phyloP scores from a whole-genome alignment of 352 stramenopile genomes.

The Phytophthora agathidicida region DNA sequence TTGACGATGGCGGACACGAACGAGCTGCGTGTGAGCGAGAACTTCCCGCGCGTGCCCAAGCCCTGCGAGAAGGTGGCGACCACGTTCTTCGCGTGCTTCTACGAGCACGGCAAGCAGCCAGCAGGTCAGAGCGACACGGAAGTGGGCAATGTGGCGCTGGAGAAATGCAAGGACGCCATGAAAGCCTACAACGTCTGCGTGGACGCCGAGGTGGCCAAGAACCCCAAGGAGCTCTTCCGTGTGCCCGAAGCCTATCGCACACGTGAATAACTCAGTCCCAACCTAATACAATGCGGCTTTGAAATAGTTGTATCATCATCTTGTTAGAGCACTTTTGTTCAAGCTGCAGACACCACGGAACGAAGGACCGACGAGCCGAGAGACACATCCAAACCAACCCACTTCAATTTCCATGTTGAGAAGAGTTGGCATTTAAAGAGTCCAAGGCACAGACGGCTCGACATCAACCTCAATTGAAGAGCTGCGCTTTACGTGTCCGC shows the following conservation, averaged over 20 bases:
- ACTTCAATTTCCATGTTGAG: conserved; percentile 40
- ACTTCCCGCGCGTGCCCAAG: conserved; percentile 81
- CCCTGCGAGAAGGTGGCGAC: conserved; percentile 71
- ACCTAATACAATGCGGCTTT: conserved; percentile 19
- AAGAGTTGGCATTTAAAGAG: conserved; percentile 37
- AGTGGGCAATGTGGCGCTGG: conserved; percentile 70
- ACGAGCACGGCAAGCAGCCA: conserved; percentile 80
- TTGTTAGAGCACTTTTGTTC: conserved; percentile 28
- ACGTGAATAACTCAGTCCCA: conserved; percentile 45
- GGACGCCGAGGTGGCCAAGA: conserved; percentile 53
- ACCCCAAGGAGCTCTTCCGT: conserved; percentile 80
- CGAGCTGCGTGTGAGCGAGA: conserved; percentile 63
- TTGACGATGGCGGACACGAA: conserved; percentile 37
- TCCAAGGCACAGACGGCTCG: conserved; percentile 10
- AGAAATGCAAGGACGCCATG: conserved; percentile 56
- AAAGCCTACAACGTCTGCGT: conserved; percentile 82
- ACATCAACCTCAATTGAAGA: conserved; percentile 4
- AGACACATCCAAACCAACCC: conserved; percentile 25
- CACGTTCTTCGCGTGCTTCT: conserved; percentile 84
- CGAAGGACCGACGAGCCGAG: conserved; percentile 2
- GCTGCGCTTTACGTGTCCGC: conserved; percentile 3
- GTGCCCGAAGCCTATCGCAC: conserved; percentile 82
- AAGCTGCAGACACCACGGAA: conserved; percentile 9
- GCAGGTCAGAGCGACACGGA: conserved; percentile 58
- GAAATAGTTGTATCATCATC: conserved; percentile 36